Evolutionary conservation across 768 basidiomycete species (phyloP), one percentile per base, ranked within the genome.

Genomic region (Russula virescens): DNA sequence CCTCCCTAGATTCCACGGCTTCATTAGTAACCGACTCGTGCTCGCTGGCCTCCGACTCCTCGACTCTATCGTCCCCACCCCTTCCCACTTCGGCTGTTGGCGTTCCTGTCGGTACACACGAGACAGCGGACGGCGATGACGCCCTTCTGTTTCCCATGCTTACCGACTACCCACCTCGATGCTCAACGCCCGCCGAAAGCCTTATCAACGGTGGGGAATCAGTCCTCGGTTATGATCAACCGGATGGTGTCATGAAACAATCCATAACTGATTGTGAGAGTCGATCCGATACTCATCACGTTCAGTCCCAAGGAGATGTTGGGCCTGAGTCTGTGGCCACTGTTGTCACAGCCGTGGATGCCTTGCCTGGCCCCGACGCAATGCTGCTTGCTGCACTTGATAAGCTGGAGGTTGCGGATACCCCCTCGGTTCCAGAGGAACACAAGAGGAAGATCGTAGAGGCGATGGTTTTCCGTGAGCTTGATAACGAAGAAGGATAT

Each of bases 381-480:
- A 16, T 42, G 5, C 58, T 60, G 9, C 46, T 59, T 10, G 42
- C 21, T 28, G 59, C 59, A 45, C 23, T 64, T 55, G 69, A 11
- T 71, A 69, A 51, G 71, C 70, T 58, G 77, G 74, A 47, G 65
- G 68, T 66, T 19, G 21, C 61, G 34, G 58, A 64, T 40, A 56
- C 35, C 18, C 48, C 57, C 13, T 43, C 48, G 21, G 43, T 28
- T 42, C 43, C 40, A 46, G 61, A 69, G n/a, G 66, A 65, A 23
- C 68, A 61, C 8, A 79, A 81, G 35, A 76, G 87, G n/a, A 75
- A 87, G 5, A 91, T 92, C 51, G 89, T 91, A 11, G 90, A 94
- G 71, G 91, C 83, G 2, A 78, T 93, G 34, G 85, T 94, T 2
- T 84, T 91, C 21, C 80, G 88, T 50, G 89, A 92, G 72, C 76